Evolutionary conservation across 805 yeast species (phyloP), one percentile per base, ranked within the genome.

Genomic region (Candida adriatica): DNA sequence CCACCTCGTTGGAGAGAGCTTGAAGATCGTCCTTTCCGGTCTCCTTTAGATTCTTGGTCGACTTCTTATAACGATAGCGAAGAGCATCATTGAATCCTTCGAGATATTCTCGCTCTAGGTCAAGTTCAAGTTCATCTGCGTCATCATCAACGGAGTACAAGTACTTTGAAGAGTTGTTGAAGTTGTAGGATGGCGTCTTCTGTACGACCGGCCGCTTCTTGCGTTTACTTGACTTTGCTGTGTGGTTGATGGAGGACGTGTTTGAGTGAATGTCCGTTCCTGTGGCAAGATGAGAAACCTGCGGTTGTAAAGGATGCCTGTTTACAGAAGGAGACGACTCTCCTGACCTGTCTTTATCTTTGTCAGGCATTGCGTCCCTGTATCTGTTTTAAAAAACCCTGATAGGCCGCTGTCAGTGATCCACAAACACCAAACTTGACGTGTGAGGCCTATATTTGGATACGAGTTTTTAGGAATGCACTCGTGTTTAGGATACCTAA

Each of bases 71-170:
- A 24, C 70, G 54, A 39, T 70, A 64, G 30, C 75, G 68, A 30
- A 82, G 48, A 0, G 88, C 92, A 55, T 80, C 92, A 25, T 68
- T 69, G 46, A 73, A 75, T 0, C 92, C 92, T 48, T 81, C 94
- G 19, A 75, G 45, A 48, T 81, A 83, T 41, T 73, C 72, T 16
- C 74, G 54, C 37, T 68, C 72, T 32, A 68, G 55, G 42, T 73
- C 82, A 13, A 70, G 73, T 38, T 74, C 80, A 13, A 77, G 66
- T 41, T 84, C 95, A 41, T 73, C 72, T 26, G 81, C 73, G 46
- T 80, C 86, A 53, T 85, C 95, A 51, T 85, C 95, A 0, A 84
- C 94, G 21, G 87, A 76, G 51, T 78, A 85, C 1, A 81, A 54
- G 26, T 63, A 52, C 30, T 53, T 57, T 19, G 23, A 31, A 8